Evolutionary conservation across 1,284 basidiomycete genomes (phyloP), one percentile per base, ranked within the genome.

Genomic region (Singerocomus inundabilis): DNA sequence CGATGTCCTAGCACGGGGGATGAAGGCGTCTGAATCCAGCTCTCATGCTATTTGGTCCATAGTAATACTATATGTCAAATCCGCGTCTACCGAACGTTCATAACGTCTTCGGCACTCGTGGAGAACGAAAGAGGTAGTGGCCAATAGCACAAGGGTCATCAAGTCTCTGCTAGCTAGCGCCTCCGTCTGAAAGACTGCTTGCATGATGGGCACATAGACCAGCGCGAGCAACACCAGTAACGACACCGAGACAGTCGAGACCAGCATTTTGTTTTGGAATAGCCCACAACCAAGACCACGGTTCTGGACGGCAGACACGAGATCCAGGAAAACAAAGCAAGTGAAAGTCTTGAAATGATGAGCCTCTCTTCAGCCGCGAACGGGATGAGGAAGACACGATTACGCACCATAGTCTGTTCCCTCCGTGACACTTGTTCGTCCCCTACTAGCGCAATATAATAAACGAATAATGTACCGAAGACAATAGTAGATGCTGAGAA

Each of bases 311-410:
- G 96, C 96, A 21, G 93, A 96, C 2, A 93, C 90, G 34, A 99
- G 82, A 71, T 98, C 96, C 52, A 99, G 85, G 76, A 98, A 91
- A 50, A 99, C 96, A 70, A 98, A 98, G 64, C 85, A 89, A 15
- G 93, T 92, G 69, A 99, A 99, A 5, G 95, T 98, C 93, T 95
- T 10, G 35, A 6, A 16, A 29, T 9, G 29, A 39, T 16, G 36
- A 18, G 31, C 8, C 3, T 36, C 5, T 28, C 9, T 25, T 50
- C 7, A 61, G 35, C 18, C 12, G 11, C 36, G 6, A 42, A 8
- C 2, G n/a, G 15, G 18, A 6, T 7, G 6, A 29, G 30, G 6
- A 2, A 16, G 0, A 21, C 5, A 11, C 39, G 8, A 15, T 39
- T 1, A 72, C 83, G 54, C 53, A 92, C 93, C 92, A 97, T 95